A percentile compares a stretch with the other conserved stretches of the same genome.
Conservation (phyloP, 768 basidiomycete species). For the Amanita brunnescens region DNA sequence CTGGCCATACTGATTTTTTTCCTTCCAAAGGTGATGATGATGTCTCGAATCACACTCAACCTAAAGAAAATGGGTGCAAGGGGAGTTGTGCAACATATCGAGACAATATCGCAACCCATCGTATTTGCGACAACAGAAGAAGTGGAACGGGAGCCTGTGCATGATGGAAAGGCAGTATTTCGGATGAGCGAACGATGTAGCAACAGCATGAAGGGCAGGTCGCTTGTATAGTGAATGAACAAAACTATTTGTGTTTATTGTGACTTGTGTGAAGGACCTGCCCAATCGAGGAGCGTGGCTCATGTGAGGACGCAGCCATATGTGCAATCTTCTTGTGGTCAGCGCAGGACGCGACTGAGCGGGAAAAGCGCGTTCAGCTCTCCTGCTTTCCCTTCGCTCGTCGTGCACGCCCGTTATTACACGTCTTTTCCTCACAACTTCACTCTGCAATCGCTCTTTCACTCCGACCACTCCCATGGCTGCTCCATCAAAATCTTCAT, state of each 20-base stretch:
- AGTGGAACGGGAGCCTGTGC: neutral
- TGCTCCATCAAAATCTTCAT: constrained; percentile 30
- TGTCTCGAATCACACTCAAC: constrained; percentile 60
- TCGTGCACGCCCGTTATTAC: constrained; percentile 8
- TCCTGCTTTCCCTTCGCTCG: constrained; percentile 3
- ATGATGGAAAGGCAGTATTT: neutral
- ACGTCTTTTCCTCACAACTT: constrained; percentile 3
- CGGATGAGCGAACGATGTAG: neutral
- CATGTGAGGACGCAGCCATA: constrained; percentile 18
- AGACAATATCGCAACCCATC: neutral
- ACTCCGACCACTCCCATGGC: constrained; percentile 22
- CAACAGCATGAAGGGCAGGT: neutral
- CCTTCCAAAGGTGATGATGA: constrained; percentile 43
- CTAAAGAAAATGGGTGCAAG: constrained; percentile 29
- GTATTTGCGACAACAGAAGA: neutral
- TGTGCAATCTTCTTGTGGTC: constrained; percentile 26
- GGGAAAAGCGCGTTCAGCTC: constrained; percentile 17
- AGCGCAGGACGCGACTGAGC: constrained; percentile 39
- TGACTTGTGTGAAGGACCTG: constrained; percentile 5
- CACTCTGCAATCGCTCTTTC: neutral
- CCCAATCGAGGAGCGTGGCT: neutral
- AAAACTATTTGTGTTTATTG: neutral
- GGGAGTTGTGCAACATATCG: neutral
- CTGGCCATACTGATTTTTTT: neutral
- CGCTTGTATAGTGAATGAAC: neutral